phyloP scores from a whole-genome alignment of 2,329 filamentous ascomycete species.

The Fusarium buharicum region DNA sequence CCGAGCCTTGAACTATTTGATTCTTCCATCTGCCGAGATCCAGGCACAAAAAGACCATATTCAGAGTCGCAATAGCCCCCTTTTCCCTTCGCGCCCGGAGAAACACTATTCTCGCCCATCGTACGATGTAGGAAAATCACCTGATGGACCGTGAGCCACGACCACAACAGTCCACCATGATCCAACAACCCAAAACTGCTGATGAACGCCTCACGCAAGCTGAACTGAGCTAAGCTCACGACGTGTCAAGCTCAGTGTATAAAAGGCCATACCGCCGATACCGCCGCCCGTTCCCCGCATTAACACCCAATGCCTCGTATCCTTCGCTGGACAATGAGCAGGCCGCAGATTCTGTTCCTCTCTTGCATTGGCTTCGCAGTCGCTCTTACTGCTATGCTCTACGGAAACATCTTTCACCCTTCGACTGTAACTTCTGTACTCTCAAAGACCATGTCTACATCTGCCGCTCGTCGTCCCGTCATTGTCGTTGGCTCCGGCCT shows the following conservation, averaged over 20 bases:
- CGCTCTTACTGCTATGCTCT: conserved; percentile 47
- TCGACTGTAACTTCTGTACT: conserved; percentile 36
- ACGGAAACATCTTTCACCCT: conserved; percentile 40
- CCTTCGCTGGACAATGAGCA: conserved; percentile 46
- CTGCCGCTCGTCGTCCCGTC: conserved; percentile 49
- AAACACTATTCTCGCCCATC: conserved; percentile 26
- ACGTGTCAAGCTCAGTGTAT: conserved; percentile 26
- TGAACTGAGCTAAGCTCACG: conserved; percentile 8
- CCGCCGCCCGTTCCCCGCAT: conserved; percentile 29
- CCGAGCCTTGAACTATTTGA: neutral
- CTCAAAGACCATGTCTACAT: conserved; percentile 44
- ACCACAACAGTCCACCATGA: conserved; percentile 36
- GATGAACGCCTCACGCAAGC: conserved; percentile 4
- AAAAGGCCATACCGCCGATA: conserved; percentile 37
- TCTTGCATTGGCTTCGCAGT: conserved; percentile 45
- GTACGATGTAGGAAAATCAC: conserved; percentile 36
- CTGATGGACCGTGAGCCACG: conserved; percentile 33
- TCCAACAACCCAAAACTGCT: conserved; percentile 13
- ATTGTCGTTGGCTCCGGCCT: conserved; percentile 74
- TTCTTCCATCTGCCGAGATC: neutral
- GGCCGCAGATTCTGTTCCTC: conserved; percentile 43
- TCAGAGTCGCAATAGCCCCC: neutral
- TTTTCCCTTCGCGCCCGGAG: conserved; percentile 13
- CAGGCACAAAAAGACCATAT: neutral
- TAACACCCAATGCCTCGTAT: conserved; percentile 43